These are phyloP conservation scores for Aspergillus brunneoviolaceus DNA, from an alignment of 2,329 filamentous ascomycete genomes.

Conservation along the genomic window DNA sequence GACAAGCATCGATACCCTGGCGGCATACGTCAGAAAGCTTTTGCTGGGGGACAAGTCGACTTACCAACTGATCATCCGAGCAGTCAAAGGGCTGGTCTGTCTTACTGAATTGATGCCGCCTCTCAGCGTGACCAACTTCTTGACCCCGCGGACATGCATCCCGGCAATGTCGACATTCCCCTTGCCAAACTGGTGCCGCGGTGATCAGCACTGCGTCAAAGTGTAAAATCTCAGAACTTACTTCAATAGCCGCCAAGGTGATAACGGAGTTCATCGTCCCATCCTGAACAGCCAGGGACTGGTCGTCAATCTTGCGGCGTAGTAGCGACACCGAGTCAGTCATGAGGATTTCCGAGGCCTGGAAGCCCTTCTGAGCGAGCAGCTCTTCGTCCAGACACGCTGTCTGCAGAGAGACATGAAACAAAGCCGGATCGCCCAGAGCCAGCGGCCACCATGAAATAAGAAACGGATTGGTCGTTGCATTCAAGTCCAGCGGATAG, in stretches of 20 bases:
- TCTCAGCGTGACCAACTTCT: constrained; percentile 50
- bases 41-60: constrained; percentile 10
- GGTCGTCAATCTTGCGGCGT: constrained; percentile 51
- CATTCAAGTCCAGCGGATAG: constrained; percentile 56
- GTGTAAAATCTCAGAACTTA: constrained; percentile 29
- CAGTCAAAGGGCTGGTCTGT: constrained; percentile 53
- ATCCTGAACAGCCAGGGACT: constrained; percentile 51
- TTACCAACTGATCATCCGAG: constrained; percentile 57
- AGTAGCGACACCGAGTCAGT: constrained; percentile 56
- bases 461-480: constrained; percentile 58
- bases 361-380: constrained; percentile 53
- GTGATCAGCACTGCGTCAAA: neutral
- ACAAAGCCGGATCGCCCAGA: constrained; percentile 56
- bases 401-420: constrained; percentile 60
- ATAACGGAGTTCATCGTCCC: constrained; percentile 59
- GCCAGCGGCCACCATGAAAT: constrained; percentile 62
- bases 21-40: neutral
- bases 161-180: constrained; percentile 47
- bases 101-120: constrained; percentile 53
- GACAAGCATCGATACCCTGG: constrained; percentile 59
- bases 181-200: constrained; percentile 50
- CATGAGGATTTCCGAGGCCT: constrained; percentile 57
- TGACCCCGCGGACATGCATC: constrained; percentile 54
- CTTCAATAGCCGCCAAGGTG: constrained; percentile 59
- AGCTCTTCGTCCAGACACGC: constrained; percentile 58